Evolutionary conservation across 257 asterid genomes (phyloP).

Genomic region (Henckelia pumila): DNA sequence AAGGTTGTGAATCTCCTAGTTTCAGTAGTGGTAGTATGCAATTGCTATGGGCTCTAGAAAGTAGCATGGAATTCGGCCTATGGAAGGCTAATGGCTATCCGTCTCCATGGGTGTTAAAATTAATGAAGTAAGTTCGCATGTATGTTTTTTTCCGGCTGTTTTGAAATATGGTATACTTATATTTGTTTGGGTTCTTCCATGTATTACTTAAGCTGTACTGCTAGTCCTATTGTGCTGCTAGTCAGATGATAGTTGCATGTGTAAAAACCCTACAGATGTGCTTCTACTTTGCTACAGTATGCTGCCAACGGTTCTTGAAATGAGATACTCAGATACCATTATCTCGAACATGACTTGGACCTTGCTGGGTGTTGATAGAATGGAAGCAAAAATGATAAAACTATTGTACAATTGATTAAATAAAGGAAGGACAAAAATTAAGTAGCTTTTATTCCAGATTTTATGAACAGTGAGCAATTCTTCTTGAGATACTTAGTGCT

Average conservation of each 20-base stretch:
- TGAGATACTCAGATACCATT: not conserved
- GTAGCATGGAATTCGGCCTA: constrained; percentile 45
- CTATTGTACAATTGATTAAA: not conserved
- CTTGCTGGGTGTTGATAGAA: not conserved
- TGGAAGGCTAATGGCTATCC: constrained; percentile 76
- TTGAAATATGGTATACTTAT: not conserved
- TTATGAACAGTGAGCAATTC: not conserved
- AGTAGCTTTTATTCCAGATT: not conserved
- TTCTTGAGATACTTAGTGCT: too few relatives aligned
- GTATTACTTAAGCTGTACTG: not conserved
- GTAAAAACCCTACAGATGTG: constrained; percentile 6
- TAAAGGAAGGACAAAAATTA: not conserved
- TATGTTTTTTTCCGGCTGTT: not conserved
- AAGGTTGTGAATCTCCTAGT: constrained; percentile 23
- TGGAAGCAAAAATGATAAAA: not conserved
- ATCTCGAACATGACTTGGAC: not conserved
- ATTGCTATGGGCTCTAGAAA: constrained; percentile 29
- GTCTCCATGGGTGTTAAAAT: constrained; percentile 53
- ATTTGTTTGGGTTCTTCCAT: not conserved
- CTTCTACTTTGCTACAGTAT: not conserved
- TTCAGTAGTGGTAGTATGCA: constrained; percentile 22
- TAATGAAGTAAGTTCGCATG: constrained; percentile 59
- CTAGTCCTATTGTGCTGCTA: too few relatives aligned
- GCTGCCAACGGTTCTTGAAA: not conserved
- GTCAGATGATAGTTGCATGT: not conserved